Conservation (phyloP, 768 basidiomycete species). For the Nevesoporus exiguus region DNA sequence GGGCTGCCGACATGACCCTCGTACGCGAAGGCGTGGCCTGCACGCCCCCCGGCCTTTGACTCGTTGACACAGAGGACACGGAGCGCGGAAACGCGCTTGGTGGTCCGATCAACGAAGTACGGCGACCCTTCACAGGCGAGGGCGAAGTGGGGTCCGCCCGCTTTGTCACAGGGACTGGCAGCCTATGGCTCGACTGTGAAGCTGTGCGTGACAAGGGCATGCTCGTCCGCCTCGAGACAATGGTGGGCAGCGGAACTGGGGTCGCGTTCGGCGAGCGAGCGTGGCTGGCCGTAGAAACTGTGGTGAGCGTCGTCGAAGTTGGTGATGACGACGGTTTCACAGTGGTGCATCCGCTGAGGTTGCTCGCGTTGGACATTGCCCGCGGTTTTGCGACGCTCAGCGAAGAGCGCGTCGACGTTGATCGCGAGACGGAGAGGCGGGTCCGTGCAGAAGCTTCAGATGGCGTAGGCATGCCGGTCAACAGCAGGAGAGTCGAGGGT, state of each 20-base stretch:
- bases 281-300: conserved; percentile 20
- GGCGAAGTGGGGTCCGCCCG: conserved; percentile 28
- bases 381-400: conserved; percentile 48
- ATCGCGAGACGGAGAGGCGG: conserved; percentile 38
- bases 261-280: conserved; percentile 50
- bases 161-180: conserved; percentile 37
- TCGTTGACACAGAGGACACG: conserved; percentile 17
- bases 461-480: conserved; percentile 33
- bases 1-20: conserved; percentile 45
- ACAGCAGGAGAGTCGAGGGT: background rate
- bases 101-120: conserved; percentile 27
- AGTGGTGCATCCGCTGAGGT: conserved; percentile 48
- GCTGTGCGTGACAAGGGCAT: conserved; percentile 38
- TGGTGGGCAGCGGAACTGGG: conserved; percentile 39
- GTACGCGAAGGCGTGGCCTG: conserved; percentile 38
- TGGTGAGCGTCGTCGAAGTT: conserved; percentile 25
- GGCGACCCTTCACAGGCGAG: conserved; percentile 27
- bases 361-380: conserved; percentile 49
- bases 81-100: conserved; percentile 27
- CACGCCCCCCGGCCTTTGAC: conserved; percentile 19
- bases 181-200: conserved; percentile 34
- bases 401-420: conserved; percentile 42
- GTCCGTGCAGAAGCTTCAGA: conserved; percentile 55
- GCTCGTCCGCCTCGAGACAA: conserved; percentile 36
- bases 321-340: conserved; percentile 36